Evolutionary conservation across 2,329 filamentous ascomycete genomes (phyloP), one percentile per base, ranked within the genome.

Genomic region (Fusarium sp.): DNA sequence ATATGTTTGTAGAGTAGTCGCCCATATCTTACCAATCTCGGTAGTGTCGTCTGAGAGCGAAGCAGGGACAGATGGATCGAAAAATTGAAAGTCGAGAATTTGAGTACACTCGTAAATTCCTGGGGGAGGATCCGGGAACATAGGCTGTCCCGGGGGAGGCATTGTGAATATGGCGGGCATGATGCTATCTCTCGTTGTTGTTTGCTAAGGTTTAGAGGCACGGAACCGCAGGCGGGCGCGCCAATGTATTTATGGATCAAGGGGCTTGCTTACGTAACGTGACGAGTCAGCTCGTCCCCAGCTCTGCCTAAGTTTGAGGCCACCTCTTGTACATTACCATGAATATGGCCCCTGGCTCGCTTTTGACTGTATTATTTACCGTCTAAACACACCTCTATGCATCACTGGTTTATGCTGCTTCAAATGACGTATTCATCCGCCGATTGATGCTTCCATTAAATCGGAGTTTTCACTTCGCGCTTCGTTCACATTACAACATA

Each of bases 101-200:
- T 63, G 43, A 5, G 60, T 63, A 20, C 31, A 60, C 22, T 50
- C 60, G 18, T 63, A 63, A 43, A 58, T 36, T 6, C 40, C 58
- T 4, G 10, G 10, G 3, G 28, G 28, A 31, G 28, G 28, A 5
- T 11, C 10, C 2, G 28, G 28, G 10, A 31, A 31, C 28, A 31
- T 31, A 31, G 28, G 28, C 9, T 11, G 10, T 10, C 28, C 28
- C 10, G 28, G 28, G 28, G 38, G 34, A 36, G 34, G 34, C 6
- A 17, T 17, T 36, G 34, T 36, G 34, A 36, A 36, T 36, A 17
- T 36, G 7, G 4, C 34, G 10, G 28, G 10, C 28, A 31, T 31
- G 28, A 31, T 31, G 3, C 7, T 3, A 5, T 34, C 33, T 14
- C 33, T 34, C 33, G 15, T 34, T 34, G 33, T 34, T 28, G 9